Evolutionary conservation across 2,329 filamentous ascomycete genomes (phyloP).

Genomic region (Claviceps cyperi): DNA sequence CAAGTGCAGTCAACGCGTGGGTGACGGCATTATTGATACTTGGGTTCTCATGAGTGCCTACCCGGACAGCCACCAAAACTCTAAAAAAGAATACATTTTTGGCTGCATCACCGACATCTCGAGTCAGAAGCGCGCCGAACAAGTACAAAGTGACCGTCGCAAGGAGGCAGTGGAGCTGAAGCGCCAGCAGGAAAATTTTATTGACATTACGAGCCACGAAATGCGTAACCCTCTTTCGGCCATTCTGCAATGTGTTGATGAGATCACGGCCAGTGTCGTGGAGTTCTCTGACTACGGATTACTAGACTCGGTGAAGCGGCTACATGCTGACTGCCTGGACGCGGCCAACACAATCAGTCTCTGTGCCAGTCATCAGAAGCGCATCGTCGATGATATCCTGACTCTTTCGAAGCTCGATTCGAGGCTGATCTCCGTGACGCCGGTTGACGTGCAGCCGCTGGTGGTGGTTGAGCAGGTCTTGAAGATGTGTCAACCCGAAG

Average conservation of each 20-base stretch:
- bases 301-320: slow-evolving; percentile 28
- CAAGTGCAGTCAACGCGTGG: slow-evolving; percentile 49
- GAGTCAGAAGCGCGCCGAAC: slow-evolving; percentile 69
- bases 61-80: slow-evolving; percentile 50
- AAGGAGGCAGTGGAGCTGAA: slow-evolving; percentile 72
- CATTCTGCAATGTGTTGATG: slow-evolving; percentile 61
- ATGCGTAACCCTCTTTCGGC: slow-evolving; percentile 64
- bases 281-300: slow-evolving; percentile 16
- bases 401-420: slow-evolving; percentile 57
- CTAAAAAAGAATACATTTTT: slow-evolving; percentile 57
- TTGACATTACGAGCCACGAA: slow-evolving; percentile 59
- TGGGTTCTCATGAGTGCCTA: slow-evolving; percentile 68
- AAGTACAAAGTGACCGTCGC: slow-evolving; percentile 36
- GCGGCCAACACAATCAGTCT: slow-evolving; percentile 65
- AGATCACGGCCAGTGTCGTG: slow-evolving; percentile 42
- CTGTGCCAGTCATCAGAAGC: slow-evolving; percentile 64
- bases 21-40: slow-evolving; percentile 46
- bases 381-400: slow-evolving; percentile 56
- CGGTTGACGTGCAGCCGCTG: slow-evolving; percentile 49
- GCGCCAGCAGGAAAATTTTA: slow-evolving; percentile 54
- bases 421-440: slow-evolving; percentile 53
- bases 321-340: slow-evolving; percentile 46
- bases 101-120: slow-evolving; percentile 75
- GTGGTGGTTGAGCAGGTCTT: slow-evolving; percentile 52
- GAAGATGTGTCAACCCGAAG: slow-evolving; percentile 66